phyloP scores from a whole-genome alignment of 148 eudicot genomes.

The Beta vulgaris region DNA sequence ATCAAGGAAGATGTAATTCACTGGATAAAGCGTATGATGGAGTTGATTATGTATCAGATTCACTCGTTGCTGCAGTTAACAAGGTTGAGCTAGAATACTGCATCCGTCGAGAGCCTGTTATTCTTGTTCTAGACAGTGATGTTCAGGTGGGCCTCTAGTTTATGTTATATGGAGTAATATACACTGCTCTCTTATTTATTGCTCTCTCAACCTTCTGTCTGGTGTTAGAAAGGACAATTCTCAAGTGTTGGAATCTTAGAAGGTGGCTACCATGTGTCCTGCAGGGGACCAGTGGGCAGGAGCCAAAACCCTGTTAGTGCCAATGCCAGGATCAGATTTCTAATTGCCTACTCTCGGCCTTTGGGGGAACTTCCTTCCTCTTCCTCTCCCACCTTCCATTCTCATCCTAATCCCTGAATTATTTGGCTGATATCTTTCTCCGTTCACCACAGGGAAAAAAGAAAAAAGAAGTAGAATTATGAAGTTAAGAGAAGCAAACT shows the following conservation, averaged over 20 bases:
- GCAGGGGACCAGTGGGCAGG: background rate
- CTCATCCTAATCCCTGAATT: background rate
- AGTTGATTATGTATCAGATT: slow-evolving; percentile 29
- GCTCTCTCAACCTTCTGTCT: background rate
- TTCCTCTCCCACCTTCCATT: background rate
- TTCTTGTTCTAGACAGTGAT: slow-evolving; percentile 75
- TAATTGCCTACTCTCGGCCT: background rate
- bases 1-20: slow-evolving; percentile 16
- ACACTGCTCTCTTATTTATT: too few relatives aligned
- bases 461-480: background rate
- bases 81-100: slow-evolving; percentile 49
- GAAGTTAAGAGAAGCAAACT: background rate
- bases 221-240: background rate
- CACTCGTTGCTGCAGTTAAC: slow-evolving; percentile 38
- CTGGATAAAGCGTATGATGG: slow-evolving; percentile 26
- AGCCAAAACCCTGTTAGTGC: background rate
- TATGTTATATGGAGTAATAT: background rate
- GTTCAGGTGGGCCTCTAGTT: slow-evolving; percentile 63
- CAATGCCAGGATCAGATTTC: background rate
- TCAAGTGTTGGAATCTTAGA: background rate
- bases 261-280: background rate
- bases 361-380: too few relatives aligned
- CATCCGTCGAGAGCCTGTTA: slow-evolving; percentile 54
- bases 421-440: background rate
- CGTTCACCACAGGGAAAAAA: background rate